Percentiles rank a stretch among this genome's conserved stretches.
Evolutionary conservation across 169 alveolate species (phyloP).

Genomic region (Amoebophrya sp.): DNA sequence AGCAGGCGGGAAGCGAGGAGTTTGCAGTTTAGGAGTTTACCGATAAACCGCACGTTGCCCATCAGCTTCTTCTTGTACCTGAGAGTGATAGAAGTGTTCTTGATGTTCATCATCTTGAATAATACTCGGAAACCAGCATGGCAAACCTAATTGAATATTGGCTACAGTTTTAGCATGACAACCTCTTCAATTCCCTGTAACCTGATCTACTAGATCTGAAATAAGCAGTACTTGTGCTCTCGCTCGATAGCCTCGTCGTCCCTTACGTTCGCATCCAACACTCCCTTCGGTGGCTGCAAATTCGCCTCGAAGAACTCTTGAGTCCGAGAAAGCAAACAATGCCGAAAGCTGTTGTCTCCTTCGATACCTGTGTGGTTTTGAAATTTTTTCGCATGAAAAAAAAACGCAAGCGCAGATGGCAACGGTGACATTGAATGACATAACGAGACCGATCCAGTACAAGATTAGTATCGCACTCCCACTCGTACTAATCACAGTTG

Average conservation of each 20-base stretch:
- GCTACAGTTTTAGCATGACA: too few species aligned
- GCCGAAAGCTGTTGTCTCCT: not conserved
- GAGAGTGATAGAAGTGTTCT: too few species aligned
- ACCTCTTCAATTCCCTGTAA: too few species aligned
- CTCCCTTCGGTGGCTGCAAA: not conserved
- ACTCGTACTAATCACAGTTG: too few species aligned
- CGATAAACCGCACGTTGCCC: not conserved
- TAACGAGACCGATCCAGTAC: too few species aligned
- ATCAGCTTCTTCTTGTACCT: conserved; percentile 3
- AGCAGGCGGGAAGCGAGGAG: not conserved
- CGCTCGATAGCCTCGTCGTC: not conserved
- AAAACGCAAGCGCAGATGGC: too few species aligned
- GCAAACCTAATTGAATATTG: too few species aligned
- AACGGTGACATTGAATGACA: too few species aligned
- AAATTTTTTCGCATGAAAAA: not conserved
- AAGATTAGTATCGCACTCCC: too few species aligned
- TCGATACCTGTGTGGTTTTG: not conserved
- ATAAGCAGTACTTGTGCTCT: not conserved
- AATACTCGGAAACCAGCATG: too few species aligned
- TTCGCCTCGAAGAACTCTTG: not conserved
- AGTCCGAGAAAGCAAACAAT: not conserved
- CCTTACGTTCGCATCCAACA: not conserved
- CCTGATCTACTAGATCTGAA: too few species aligned
- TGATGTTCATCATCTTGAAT: too few species aligned
- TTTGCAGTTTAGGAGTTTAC: not conserved